These are phyloP conservation scores for Metschnikowia corniflorae DNA, from an alignment of 805 yeast species.

Conservation along the genomic window DNA sequence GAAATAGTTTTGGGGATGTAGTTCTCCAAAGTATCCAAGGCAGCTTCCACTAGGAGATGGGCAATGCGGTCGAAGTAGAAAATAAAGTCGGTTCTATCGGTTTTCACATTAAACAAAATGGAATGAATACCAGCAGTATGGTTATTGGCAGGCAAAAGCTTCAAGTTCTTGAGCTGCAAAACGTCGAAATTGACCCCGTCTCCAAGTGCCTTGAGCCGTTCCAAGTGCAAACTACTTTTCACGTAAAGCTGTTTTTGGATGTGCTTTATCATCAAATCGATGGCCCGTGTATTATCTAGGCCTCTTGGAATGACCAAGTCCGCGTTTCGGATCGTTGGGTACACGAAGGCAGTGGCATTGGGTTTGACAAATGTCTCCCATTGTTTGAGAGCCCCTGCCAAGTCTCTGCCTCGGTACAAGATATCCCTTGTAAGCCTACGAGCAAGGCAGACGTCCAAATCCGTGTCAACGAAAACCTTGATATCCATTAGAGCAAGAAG, in stretches of 20 bases:
- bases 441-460: slow-evolving; percentile 86
- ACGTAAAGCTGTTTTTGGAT: slow-evolving; percentile 63
- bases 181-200: slow-evolving; percentile 31
- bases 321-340: slow-evolving; percentile 74
- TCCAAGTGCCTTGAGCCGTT: slow-evolving; percentile 59
- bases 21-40: slow-evolving; percentile 50
- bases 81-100: slow-evolving; percentile 72
- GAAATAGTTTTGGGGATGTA: slow-evolving; percentile 33
- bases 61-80: slow-evolving; percentile 87
- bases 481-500: slow-evolving; percentile 75
- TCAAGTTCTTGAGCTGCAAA: slow-evolving; percentile 27
- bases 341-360: slow-evolving; percentile 70
- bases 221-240: slow-evolving; percentile 67
- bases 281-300: slow-evolving; percentile 75
- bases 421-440: slow-evolving; percentile 86
- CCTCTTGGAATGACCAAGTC: slow-evolving; percentile 92
- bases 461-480: slow-evolving; percentile 90
- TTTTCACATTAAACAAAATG: slow-evolving; percentile 52
- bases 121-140: slow-evolving; percentile 74
- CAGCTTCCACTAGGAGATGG: slow-evolving; percentile 61
- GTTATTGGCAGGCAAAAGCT: slow-evolving; percentile 47
- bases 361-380: slow-evolving; percentile 94
- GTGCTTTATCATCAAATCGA: slow-evolving; percentile 74
- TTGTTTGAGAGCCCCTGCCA: slow-evolving; percentile 76
- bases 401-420: slow-evolving; percentile 78